Conservation (phyloP, 768 basidiomycete genomes). For the Cyclocybe aegerita region DNA sequence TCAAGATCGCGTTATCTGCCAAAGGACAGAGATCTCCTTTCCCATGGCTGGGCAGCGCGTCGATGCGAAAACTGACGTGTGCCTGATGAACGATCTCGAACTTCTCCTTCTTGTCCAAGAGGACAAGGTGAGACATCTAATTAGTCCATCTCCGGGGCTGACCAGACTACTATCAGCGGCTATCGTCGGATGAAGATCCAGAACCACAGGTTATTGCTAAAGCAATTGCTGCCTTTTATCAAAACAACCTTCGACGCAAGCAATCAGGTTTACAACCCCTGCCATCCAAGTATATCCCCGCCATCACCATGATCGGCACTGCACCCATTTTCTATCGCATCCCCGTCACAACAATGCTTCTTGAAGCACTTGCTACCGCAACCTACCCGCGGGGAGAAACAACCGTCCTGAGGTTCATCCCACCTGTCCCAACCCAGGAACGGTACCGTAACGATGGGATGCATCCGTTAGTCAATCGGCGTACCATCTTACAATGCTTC, state of each 20-base stretch:
- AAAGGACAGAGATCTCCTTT: constrained; percentile 9
- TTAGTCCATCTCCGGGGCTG: too few relatives aligned
- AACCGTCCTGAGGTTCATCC: constrained; percentile 11
- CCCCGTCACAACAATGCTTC: constrained; percentile 17
- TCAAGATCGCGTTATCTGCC: constrained; percentile 9
- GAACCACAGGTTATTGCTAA: constrained; percentile 29
- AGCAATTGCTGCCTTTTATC: constrained; percentile 29
- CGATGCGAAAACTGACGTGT: constrained; percentile 9
- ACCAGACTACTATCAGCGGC: constrained; percentile 2
- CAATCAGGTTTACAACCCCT: constrained; percentile 11
- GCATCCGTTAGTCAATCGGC: constrained; percentile 19
- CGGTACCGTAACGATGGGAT: constrained; percentile 17
- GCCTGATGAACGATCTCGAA: constrained; percentile 1
- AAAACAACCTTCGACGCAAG: constrained; percentile 19
- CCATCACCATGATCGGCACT: constrained; percentile 25
- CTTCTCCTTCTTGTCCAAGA: constrained; percentile 6
- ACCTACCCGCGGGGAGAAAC: constrained; percentile 13
- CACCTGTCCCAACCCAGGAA: constrained; percentile 13
- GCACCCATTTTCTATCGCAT: constrained; percentile 24
- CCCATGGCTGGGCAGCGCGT: constrained; percentile 8
- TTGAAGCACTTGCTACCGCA: constrained; percentile 7
- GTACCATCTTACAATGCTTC: constrained; percentile 16
- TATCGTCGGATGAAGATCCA: constrained; percentile 13
- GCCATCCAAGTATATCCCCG: constrained; percentile 19
- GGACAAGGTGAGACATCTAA: not conserved